Evolutionary conservation across 2,329 filamentous ascomycete genomes (phyloP).

Genomic region (Paracamarosporium sp.): DNA sequence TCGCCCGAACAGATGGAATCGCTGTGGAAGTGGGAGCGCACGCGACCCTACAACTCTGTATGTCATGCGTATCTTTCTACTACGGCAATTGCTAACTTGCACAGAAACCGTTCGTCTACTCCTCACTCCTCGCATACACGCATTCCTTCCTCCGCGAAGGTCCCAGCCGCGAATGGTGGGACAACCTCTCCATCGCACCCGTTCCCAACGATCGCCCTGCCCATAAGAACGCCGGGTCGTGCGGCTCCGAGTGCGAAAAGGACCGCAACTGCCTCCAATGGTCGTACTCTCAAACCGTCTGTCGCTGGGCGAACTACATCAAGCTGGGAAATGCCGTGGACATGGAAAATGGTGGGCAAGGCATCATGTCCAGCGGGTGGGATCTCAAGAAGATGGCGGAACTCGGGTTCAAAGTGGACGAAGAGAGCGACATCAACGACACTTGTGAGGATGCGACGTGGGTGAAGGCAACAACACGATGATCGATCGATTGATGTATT

Average conservation of each 20-base stretch:
- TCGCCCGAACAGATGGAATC: slow-evolving; percentile 56
- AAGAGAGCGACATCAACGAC: slow-evolving; percentile 42
- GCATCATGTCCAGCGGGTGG: slow-evolving; percentile 48
- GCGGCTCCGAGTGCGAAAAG: slow-evolving; percentile 42
- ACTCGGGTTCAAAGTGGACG: slow-evolving; percentile 43
- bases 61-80: background rate
- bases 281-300: slow-evolving; percentile 46
- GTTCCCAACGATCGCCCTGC: slow-evolving; percentile 44
- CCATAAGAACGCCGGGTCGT: slow-evolving; percentile 40
- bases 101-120: slow-evolving; percentile 47
- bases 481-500: too few species aligned
- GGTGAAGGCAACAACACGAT: slow-evolving; percentile 42
- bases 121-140: slow-evolving; percentile 46
- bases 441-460: slow-evolving; percentile 48
- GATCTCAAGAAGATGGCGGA: slow-evolving; percentile 44
- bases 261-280: slow-evolving; percentile 44
- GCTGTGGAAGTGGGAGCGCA: slow-evolving; percentile 57
- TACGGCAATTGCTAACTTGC: slow-evolving; percentile 12
- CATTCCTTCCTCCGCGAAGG: slow-evolving; percentile 40
- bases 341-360: slow-evolving; percentile 39
- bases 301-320: slow-evolving; percentile 46
- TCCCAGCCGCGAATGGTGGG: slow-evolving; percentile 43
- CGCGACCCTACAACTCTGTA: slow-evolving; percentile 42
- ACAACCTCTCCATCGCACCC: slow-evolving; percentile 41
- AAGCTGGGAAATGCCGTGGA: slow-evolving; percentile 43